Evolutionary conservation across 495 filamentous ascomycete genomes (phyloP), one percentile per base, ranked within the genome.

Genomic region (Xylaria cubensis): DNA sequence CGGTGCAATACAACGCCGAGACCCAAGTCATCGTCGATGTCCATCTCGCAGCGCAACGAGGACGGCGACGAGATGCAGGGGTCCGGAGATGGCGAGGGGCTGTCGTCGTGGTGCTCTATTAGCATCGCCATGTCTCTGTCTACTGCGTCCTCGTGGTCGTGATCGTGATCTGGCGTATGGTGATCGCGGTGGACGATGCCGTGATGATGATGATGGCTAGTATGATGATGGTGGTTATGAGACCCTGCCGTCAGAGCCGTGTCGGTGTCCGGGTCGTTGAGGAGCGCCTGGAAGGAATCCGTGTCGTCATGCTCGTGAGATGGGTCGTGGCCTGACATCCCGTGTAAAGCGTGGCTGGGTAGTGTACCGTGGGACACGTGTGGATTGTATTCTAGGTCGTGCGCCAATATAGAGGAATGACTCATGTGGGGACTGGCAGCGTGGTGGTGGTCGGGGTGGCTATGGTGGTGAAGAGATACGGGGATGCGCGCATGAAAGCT

Each of bases 81-180:
- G 93, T 94, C 92, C 91, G 92, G 51, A 86, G 87, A 78, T 81
- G 91, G 76, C 90, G 69, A 34, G 65, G 32, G 36, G 34, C 39
- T 88, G 34, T 62, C 87, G 34, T 76, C 73, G 36, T 70, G 72
- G 56, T 79, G 76, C 50, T 86, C 84, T 66, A 88, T 85, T 36
- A 88, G 69, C 87, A 88, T 87, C 67, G 86, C 85, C 59, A 88
- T 72, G 73, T 87, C 86, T 44, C 79, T 79, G 68, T 87, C 80
- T 46, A 84, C 80, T 1, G 83, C 84, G 5, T 79, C 85, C 42
- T 42, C 39, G 2, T 42, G 73, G 21, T 82, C 83, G 7, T 34
- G 69, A 24, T 71, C 65, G 6, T 71, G 75, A 12, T 67, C 64
- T 12, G 17, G 42, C 1, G 5, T 21, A 44, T 65, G 41, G 32